Percentiles rank a stretch among this genome's conserved stretches.
These are phyloP conservation scores for Tetrahymena malaccensis DNA, from an alignment of 73 alveolate genomes.

Conservation along the genomic window DNA sequence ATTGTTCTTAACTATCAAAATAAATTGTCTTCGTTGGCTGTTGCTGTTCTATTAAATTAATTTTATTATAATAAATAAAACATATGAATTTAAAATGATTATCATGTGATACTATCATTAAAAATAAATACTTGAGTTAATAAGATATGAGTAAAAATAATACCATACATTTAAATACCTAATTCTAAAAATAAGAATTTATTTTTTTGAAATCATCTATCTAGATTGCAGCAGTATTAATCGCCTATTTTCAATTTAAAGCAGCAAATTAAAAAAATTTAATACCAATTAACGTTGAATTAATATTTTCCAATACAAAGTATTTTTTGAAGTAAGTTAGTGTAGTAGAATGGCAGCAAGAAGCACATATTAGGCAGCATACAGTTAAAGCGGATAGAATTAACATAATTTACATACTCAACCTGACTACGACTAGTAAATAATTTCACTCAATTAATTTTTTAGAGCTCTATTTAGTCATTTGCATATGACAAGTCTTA, in stretches of 20 bases:
- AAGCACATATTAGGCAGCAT: neutral
- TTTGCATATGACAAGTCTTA: neutral
- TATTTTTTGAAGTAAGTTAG: neutral
- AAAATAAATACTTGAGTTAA: no score
- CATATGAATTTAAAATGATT: neutral
- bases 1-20: no score
- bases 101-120: neutral
- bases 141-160: neutral
- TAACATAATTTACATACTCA: neutral
- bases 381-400: neutral
- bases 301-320: no score
- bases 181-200: neutral
- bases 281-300: neutral
- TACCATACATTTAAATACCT: neutral
- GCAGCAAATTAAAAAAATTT: neutral
- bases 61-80: no score
- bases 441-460: no score
- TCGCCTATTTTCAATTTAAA: neutral
- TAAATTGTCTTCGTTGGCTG: no score
- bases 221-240: neutral
- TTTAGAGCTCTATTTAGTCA: no score
- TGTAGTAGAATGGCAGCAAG: neutral
- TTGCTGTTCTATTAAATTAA: no score
- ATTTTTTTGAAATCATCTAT: neutral
- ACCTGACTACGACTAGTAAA: neutral